Evolutionary conservation across 2,329 filamentous ascomycete species (phyloP).

Genomic region (Rutstroemia sp.): DNA sequence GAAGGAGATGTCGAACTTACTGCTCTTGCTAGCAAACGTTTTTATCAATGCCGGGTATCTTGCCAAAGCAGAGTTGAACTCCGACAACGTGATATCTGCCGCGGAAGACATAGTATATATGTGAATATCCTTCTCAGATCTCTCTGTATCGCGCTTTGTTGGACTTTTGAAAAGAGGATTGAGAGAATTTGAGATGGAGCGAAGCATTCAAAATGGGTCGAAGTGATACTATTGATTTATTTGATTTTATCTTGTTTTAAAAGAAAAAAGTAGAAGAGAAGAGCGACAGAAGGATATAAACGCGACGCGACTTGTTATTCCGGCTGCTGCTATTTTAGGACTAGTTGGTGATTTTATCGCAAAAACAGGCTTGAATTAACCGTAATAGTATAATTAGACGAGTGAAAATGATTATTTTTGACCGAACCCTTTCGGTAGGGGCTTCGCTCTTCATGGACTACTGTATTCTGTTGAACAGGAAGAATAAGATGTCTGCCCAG

Average conservation of each 20-base stretch:
- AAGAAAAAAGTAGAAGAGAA: slow-evolving; percentile 1
- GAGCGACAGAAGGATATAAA: not conserved
- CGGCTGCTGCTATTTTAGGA: not conserved
- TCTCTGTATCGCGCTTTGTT: slow-evolving; percentile 9
- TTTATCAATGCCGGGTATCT: slow-evolving; percentile 24
- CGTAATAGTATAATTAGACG: not conserved
- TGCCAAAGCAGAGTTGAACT: slow-evolving; percentile 25
- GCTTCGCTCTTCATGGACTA: too few relatives aligned
- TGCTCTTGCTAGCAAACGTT: slow-evolving; percentile 13
- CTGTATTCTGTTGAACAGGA: too few relatives aligned
- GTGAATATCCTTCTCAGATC: not conserved
- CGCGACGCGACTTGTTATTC: slow-evolving; percentile 9
- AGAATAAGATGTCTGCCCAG: too few relatives aligned
- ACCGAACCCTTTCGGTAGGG: too few relatives aligned
- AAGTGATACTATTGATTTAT: not conserved
- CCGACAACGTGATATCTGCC: slow-evolving; percentile 17
- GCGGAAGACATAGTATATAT: slow-evolving; percentile 18
- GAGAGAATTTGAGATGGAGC: slow-evolving; percentile 9
- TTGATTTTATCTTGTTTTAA: slow-evolving; percentile 1
- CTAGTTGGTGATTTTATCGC: not conserved
- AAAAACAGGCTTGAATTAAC: not conserved
- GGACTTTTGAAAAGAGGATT: slow-evolving; percentile 13
- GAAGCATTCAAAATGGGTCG: slow-evolving; percentile 5
- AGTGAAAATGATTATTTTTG: not conserved
- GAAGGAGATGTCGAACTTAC: slow-evolving; percentile 16